phyloP scores from a whole-genome alignment of 1,284 basidiomycete species.

The Heterobasidion parviporum region DNA sequence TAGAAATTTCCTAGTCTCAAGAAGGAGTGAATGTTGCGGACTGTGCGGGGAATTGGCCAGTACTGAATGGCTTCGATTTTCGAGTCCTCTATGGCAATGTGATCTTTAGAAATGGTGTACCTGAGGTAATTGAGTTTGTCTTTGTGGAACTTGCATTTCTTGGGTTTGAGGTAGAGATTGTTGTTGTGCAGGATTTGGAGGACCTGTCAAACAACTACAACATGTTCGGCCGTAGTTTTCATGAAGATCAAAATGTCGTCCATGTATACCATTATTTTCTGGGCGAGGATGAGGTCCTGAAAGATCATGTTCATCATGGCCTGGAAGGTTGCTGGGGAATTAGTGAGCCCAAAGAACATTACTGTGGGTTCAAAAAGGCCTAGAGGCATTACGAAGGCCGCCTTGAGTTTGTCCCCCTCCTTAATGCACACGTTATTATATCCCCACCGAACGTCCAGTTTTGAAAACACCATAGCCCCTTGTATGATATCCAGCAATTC shows the following conservation, averaged over 20 bases:
- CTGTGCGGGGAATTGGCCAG: not conserved
- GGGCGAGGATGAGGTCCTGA: not conserved
- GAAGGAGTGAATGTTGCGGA: not conserved
- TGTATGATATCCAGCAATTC: slow-evolving; percentile 4
- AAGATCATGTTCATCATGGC: not conserved
- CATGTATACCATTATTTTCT: not conserved
- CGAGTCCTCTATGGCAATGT: not conserved
- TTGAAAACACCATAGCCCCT: not conserved
- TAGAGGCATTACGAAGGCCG: not conserved
- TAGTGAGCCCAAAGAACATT: not conserved
- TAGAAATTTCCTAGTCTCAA: not conserved
- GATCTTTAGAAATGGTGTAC: not conserved
- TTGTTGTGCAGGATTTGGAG: not conserved
- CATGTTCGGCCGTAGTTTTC: not conserved
- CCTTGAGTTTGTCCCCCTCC: not conserved
- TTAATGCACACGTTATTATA: not conserved
- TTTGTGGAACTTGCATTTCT: not conserved
- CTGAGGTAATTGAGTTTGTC: not conserved
- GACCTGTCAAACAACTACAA: not conserved
- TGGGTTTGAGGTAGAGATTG: not conserved
- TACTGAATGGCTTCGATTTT: not conserved
- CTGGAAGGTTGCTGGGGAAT: not conserved
- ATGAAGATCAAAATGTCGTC: not conserved
- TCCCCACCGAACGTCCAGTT: not conserved
- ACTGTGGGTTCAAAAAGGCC: not conserved